Conservation (phyloP, 129 eudicot genomes). For the Pittosporum tobira region DNA sequence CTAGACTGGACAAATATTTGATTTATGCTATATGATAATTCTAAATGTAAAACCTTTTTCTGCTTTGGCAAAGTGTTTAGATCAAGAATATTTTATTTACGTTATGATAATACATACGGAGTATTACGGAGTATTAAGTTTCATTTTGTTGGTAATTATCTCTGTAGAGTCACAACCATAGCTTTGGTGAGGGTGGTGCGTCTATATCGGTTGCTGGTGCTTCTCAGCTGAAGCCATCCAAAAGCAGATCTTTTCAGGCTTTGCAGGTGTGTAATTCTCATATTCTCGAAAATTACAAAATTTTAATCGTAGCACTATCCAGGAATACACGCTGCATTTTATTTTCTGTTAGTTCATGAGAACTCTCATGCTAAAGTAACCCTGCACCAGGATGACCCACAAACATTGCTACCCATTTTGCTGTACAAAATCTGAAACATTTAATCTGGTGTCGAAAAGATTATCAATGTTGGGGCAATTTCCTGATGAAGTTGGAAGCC, state of each 20-base stretch:
- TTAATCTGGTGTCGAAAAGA: not conserved
- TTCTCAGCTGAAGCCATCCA: constrained; percentile 32
- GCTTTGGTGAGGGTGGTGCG: no score
- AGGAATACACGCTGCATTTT: not conserved
- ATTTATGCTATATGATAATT: no score
- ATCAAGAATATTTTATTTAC: no score
- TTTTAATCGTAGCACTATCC: not conserved
- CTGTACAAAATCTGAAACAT: not conserved
- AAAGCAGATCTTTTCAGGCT: constrained; percentile 38
- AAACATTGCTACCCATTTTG: not conserved
- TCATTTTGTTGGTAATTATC: no score
- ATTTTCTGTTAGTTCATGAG: not conserved
- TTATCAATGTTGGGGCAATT: not conserved
- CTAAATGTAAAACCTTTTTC: no score
- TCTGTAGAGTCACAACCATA: no score
- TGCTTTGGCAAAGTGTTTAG: no score
- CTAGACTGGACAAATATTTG: no score
- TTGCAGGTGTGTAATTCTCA: constrained; percentile 27
- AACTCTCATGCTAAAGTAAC: not conserved
- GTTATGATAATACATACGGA: no score
- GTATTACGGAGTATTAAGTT: no score
- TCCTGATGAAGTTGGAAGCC: not conserved
- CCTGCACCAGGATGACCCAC: not conserved
- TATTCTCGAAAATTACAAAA: not conserved
- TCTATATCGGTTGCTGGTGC: no score